Evolutionary conservation across 75 land plant species (phyloP).

Genomic region (Cunninghamia lanceolata): DNA sequence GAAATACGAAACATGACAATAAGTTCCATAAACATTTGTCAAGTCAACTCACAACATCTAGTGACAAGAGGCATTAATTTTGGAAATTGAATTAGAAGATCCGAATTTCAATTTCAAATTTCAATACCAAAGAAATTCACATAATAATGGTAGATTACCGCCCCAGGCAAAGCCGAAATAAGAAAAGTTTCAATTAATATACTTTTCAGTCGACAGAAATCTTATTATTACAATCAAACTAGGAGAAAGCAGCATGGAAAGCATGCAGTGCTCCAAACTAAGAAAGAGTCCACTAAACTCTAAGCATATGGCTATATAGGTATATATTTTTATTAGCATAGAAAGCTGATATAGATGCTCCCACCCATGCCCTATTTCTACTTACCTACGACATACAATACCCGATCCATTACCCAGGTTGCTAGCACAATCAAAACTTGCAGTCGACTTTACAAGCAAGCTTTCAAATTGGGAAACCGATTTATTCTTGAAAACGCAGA

Average conservation of each 20-base stretch:
- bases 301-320: not conserved
- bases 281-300: not conserved
- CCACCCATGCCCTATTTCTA: not conserved
- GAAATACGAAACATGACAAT: too few species aligned
- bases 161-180: too few species aligned
- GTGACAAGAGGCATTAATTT: too few species aligned
- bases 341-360: not conserved
- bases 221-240: not conserved
- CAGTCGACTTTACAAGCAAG: not conserved
- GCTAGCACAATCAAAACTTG: not conserved
- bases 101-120: too few species aligned
- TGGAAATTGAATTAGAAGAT: too few species aligned
- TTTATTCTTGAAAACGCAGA: conserved; percentile 4
- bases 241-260: not conserved
- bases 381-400: conserved; percentile 4
- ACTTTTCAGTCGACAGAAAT: not conserved
- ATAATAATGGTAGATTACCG: not conserved
- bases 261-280: not conserved
- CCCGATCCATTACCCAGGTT: not conserved
- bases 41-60: too few species aligned
- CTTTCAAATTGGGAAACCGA: not conserved
- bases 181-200: not conserved
- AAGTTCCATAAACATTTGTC: too few species aligned
- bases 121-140: too few species aligned
- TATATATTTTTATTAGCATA: not conserved